Conservation (phyloP, 2,329 filamentous ascomycete genomes). For the Ustulina deusta region DNA sequence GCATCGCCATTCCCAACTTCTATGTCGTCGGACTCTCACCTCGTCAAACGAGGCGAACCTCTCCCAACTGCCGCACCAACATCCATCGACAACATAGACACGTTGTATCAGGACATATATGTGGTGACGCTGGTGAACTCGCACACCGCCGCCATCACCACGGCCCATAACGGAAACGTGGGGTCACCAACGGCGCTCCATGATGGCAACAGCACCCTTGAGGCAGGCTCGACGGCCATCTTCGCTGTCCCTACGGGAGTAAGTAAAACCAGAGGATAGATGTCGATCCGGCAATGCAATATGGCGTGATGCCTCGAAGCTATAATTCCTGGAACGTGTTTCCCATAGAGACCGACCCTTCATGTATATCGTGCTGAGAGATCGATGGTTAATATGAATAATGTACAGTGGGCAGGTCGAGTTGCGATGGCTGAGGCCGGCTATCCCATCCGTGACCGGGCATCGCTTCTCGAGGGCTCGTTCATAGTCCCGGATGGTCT, state of each 20-base stretch:
- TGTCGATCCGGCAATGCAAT: background rate
- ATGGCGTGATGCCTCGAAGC: background rate
- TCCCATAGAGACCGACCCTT: background rate
- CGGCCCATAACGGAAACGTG: slow-evolving; percentile 32
- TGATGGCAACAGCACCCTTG: slow-evolving; percentile 24
- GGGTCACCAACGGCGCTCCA: slow-evolving; percentile 32
- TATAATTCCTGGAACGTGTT: no score
- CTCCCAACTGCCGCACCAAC: background rate
- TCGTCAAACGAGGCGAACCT: background rate
- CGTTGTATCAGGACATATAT: slow-evolving; percentile 25
- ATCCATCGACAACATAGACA: background rate
- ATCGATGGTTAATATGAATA: slow-evolving; percentile 18
- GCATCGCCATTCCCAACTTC: background rate
- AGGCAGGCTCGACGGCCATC: slow-evolving; percentile 20
- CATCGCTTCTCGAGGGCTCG: slow-evolving; percentile 42
- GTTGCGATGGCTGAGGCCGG: slow-evolving; percentile 40
- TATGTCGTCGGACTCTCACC: background rate
- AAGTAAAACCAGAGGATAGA: slow-evolving; percentile 22
- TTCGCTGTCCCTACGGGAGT: slow-evolving; percentile 42
- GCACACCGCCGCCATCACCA: slow-evolving; percentile 41
- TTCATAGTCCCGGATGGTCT: slow-evolving; percentile 23
- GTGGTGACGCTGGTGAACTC: slow-evolving; percentile 43
- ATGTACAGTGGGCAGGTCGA: slow-evolving; percentile 42
- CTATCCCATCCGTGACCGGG: slow-evolving; percentile 34
- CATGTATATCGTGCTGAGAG: background rate